These are phyloP conservation scores for Agrocybe praecox DNA, from an alignment of 768 basidiomycete species.

Conservation along the genomic window DNA sequence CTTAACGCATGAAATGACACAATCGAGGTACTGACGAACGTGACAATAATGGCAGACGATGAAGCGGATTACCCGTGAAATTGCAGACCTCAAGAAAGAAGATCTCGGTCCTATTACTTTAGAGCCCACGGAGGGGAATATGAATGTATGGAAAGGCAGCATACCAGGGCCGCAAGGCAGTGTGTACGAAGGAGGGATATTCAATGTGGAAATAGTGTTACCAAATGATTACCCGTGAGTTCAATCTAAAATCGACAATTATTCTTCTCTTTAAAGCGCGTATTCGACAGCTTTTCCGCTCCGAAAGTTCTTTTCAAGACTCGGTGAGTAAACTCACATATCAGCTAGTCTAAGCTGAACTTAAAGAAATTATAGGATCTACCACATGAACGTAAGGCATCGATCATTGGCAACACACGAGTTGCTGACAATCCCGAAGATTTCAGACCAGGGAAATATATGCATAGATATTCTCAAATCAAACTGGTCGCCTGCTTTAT, in stretches of 20 bases:
- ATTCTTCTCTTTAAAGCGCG: slow-evolving; percentile 5
- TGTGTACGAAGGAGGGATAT: slow-evolving; percentile 79
- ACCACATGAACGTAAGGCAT: slow-evolving; percentile 76
- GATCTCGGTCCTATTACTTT: slow-evolving; percentile 77
- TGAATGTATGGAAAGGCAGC: slow-evolving; percentile 75
- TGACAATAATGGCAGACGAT: slow-evolving; percentile 40
- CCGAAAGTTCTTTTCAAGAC: slow-evolving; percentile 79
- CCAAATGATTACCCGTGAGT: slow-evolving; percentile 80
- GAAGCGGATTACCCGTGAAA: slow-evolving; percentile 84
- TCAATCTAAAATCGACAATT: slow-evolving; percentile 6
- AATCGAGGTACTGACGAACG: neutral
- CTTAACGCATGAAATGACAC: too few relatives aligned
- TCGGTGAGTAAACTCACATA: slow-evolving; percentile 41
- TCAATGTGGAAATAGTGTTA: slow-evolving; percentile 66
- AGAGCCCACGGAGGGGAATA: slow-evolving; percentile 61
- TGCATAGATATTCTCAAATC: slow-evolving; percentile 93
- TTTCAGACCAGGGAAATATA: slow-evolving; percentile 75
- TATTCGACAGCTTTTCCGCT: slow-evolving; percentile 66
- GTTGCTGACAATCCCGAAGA: slow-evolving; percentile 32
- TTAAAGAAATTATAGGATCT: slow-evolving; percentile 53
- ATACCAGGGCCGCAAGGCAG: slow-evolving; percentile 86
- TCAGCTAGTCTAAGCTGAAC: neutral
- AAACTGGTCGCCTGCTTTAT: slow-evolving; percentile 94
- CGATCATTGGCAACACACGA: neutral
- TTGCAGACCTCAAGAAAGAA: slow-evolving; percentile 80